Evolutionary conservation across 257 asterid genomes (phyloP).

Genomic region (Primulina huaijiensis): DNA sequence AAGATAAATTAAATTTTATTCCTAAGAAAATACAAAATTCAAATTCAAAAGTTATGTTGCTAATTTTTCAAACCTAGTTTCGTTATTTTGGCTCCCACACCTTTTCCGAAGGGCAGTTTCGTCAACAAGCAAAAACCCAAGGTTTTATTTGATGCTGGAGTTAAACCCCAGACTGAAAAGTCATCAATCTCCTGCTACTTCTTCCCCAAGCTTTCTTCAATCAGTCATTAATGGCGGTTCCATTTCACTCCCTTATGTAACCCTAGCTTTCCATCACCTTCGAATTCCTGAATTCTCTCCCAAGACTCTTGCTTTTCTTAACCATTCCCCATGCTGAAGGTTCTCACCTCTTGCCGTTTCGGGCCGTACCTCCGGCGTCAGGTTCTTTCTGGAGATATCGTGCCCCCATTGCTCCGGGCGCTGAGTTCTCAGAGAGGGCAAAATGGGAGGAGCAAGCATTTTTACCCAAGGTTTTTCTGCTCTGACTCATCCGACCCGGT

Average conservation of each 20-base stretch:
- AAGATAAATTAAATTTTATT: too few relatives aligned
- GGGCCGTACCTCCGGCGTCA: conserved; percentile 45
- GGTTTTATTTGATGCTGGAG: conserved; percentile 59
- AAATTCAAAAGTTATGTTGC: too few relatives aligned
- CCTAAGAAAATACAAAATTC: too few relatives aligned
- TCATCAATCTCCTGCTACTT: conserved; percentile 27
- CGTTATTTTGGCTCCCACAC: too few relatives aligned
- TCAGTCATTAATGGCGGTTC: conserved; percentile 44
- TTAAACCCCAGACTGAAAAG: conserved; percentile 24
- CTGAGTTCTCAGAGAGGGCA: conserved; percentile 37
- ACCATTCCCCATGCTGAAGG: conserved; percentile 71
- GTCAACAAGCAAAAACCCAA: conserved; percentile 24
- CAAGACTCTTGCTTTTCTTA: background rate
- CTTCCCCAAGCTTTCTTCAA: conserved; percentile 35
- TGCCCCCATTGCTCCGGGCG: conserved; percentile 53
- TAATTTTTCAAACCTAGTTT: too few relatives aligned
- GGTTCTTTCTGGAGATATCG: conserved; percentile 35
- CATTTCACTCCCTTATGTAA: conserved; percentile 9
- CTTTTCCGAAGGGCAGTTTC: conserved; percentile 23
- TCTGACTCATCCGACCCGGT: conserved; percentile 52
- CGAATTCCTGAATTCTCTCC: conserved; percentile 4
- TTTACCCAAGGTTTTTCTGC: conserved; percentile 66
- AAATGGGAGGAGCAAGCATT: conserved; percentile 34
- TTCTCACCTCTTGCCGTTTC: conserved; percentile 50
- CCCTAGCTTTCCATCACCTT: background rate